Conservation (phyloP, 805 yeast genomes). For the Scheffersomyces coipomensis region DNA sequence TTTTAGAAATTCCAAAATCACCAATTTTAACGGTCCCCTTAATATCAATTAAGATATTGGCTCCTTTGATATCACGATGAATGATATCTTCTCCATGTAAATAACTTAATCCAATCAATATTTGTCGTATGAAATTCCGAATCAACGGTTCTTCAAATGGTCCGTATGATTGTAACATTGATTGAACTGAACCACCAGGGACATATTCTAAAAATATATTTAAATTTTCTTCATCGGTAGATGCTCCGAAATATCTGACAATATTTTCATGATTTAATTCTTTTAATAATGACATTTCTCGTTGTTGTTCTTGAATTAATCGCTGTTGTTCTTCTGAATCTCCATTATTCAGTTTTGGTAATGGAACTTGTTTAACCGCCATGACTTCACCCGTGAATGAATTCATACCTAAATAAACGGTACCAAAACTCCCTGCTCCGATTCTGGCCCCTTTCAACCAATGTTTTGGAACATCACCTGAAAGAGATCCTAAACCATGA, state of each 20-base stretch:
- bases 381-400: conserved; percentile 89
- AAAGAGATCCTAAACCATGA: conserved; percentile 3
- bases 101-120: conserved; percentile 70
- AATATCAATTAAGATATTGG: conserved; percentile 77
- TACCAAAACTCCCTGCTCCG: conserved; percentile 94
- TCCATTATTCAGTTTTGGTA: conserved; percentile 46
- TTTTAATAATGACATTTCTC: conserved; percentile 74
- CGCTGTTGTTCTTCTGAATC: conserved; percentile 27
- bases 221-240: conserved; percentile 64
- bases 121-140: conserved; percentile 71
- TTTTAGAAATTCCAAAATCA: conserved; percentile 78
- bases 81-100: conserved; percentile 74
- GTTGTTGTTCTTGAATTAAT: conserved; percentile 75
- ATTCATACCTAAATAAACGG: conserved; percentile 89
- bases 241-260: conserved; percentile 88
- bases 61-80: conserved; percentile 88
- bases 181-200: conserved; percentile 55
- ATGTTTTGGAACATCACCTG: conserved; percentile 50
- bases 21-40: conserved; percentile 81
- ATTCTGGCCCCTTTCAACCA: conserved; percentile 94
- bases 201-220: conserved; percentile 77
- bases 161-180: conserved; percentile 70
- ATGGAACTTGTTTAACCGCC: conserved; percentile 94
- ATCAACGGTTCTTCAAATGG: conserved; percentile 78
- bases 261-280: conserved; percentile 88